Conservation (phyloP, 2,329 filamentous ascomycete genomes). For the Aureobasidium musti region DNA sequence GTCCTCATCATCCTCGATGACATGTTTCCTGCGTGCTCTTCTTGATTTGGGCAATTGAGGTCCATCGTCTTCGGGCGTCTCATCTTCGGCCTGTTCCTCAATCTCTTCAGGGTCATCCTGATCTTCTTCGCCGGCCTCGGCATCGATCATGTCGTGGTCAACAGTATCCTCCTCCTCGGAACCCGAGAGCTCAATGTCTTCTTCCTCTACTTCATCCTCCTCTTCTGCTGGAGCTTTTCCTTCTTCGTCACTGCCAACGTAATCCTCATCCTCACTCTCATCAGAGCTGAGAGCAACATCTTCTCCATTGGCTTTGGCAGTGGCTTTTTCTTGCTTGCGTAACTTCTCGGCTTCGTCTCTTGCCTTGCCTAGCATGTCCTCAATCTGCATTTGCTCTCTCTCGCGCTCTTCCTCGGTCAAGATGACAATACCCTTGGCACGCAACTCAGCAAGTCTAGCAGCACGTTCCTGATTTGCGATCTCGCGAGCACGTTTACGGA, state of each 20-base stretch:
- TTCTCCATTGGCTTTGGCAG: conserved; percentile 64
- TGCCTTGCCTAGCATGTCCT: conserved; percentile 84
- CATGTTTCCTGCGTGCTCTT: conserved; percentile 38
- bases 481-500: conserved; percentile 71
- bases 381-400: conserved; percentile 76
- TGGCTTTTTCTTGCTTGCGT: conserved; percentile 72
- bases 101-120: conserved; percentile 37
- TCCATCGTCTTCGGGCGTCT: conserved; percentile 35
- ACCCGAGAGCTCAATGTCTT: conserved; percentile 32
- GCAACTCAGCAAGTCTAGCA: conserved; percentile 73
- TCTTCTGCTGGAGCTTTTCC: conserved; percentile 41
- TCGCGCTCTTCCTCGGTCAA: conserved; percentile 86
- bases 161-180: conserved; percentile 36
- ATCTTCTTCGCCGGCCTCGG: conserved; percentile 39
- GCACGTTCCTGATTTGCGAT: conserved; percentile 79
- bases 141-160: conserved; percentile 42
- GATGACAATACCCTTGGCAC: conserved; percentile 75
- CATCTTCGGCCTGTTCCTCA: conserved; percentile 29
- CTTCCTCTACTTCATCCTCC: conserved; percentile 41
- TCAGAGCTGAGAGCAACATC: conserved; percentile 55
- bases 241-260: conserved; percentile 45
- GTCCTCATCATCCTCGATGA: conserved; percentile 43
- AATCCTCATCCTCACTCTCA: conserved; percentile 58
- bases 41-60: conserved; percentile 32
- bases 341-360: conserved; percentile 78